Conservation (phyloP, 345 rosid species). For the Eucalyptus microcorys region DNA sequence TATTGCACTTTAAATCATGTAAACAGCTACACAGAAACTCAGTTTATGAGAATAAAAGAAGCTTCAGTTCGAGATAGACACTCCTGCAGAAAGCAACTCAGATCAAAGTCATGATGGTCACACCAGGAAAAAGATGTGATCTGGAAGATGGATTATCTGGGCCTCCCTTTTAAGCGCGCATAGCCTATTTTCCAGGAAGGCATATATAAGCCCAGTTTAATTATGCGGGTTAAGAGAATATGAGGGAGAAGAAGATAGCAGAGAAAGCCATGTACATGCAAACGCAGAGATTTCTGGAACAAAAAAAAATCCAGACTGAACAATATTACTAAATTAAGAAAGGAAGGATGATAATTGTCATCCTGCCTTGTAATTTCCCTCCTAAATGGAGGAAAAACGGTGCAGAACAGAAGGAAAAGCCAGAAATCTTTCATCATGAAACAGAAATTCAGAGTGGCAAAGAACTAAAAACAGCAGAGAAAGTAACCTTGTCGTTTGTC, state of each 20-base stretch:
- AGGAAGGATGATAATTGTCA: neutral
- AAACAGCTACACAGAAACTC: neutral
- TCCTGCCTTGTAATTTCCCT: neutral
- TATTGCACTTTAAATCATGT: neutral
- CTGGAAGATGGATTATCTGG: neutral
- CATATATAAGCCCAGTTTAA: neutral
- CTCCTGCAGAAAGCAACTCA: neutral
- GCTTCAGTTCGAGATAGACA: neutral
- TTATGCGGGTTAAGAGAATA: no score
- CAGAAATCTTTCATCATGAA: neutral
- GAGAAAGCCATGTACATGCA: neutral
- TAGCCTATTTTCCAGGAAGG: neutral
- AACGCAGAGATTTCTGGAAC: neutral
- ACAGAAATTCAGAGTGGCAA: constrained; percentile 1
- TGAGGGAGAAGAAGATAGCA: neutral
- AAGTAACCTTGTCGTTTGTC: neutral
- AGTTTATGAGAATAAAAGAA: neutral
- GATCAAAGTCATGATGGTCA: neutral
- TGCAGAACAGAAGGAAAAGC: neutral
- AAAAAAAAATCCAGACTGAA: neutral
- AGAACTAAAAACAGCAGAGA: neutral
- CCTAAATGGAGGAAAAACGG: constrained; percentile 11
- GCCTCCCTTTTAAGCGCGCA: neutral
- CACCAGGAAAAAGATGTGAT: neutral
- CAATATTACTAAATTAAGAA: constrained; percentile 14